phyloP scores from a whole-genome alignment of 768 basidiomycete species.

The Russula dissimulans region DNA sequence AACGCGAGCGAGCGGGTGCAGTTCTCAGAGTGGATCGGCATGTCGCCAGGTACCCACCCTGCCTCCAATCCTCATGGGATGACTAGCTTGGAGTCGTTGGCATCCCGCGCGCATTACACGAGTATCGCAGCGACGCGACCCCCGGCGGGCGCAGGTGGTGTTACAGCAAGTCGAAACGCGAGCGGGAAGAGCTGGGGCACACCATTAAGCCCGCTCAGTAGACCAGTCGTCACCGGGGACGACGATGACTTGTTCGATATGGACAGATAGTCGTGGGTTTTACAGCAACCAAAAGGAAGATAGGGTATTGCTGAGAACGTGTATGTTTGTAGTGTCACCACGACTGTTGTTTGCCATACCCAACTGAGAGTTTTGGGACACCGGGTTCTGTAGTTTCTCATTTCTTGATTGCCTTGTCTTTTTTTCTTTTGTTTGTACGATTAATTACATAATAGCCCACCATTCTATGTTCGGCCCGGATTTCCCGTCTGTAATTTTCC shows the following conservation, averaged over 20 bases:
- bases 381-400: background rate
- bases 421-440: slow-evolving; percentile 6
- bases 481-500: background rate
- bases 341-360: slow-evolving; percentile 13
- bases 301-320: background rate
- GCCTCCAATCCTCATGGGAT: slow-evolving; percentile 22
- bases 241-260: slow-evolving; percentile 65
- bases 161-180: slow-evolving; percentile 22
- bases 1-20: slow-evolving; percentile 18
- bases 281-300: background rate
- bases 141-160: slow-evolving; percentile 15
- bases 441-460: slow-evolving; percentile 3
- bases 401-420: slow-evolving; percentile 13
- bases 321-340: slow-evolving; percentile 11
- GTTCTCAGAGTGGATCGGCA: slow-evolving; percentile 27
- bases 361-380: slow-evolving; percentile 3
- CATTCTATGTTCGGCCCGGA: slow-evolving; percentile 1
- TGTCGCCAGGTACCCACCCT: slow-evolving; percentile 24
- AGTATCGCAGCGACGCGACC: slow-evolving; percentile 29
- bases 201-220: slow-evolving; percentile 51
- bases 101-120: slow-evolving; percentile 49
- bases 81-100: slow-evolving; percentile 40
- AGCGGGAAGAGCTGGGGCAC: slow-evolving; percentile 32
- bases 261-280: slow-evolving; percentile 33
- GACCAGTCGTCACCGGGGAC: slow-evolving; percentile 49